Evolutionary conservation across 2,329 filamentous ascomycete species (phyloP), one percentile per base, ranked within the genome.

Genomic region (Phyllosticta citribraziliensis): DNA sequence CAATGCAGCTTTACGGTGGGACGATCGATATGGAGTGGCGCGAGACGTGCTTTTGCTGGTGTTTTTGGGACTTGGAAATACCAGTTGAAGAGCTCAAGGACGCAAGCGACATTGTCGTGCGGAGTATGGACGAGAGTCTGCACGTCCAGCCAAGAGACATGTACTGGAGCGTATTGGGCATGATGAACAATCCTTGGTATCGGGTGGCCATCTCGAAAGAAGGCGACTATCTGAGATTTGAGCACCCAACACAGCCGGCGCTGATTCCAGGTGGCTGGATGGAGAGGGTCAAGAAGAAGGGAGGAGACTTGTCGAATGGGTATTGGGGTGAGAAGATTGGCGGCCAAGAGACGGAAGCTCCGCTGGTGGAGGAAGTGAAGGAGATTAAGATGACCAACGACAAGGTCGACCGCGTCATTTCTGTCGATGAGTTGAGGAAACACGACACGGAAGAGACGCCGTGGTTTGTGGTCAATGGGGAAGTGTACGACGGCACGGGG

Each of bases 101-200:
- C 2, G 82, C 88, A 0, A 82, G 85, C 52, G 90, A 91, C 67
- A 84, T 97, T 47, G 81, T 95, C 69, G 85, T 96, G 5, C 82
- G 92, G 53, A 88, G 87, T 4, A 96, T 96, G 91, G 92, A 97
- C 67, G 92, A 96, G 65, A 83, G 87, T 60, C 87, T 96, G 84
- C 89, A 88, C 73, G 78, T 89, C 0, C 91, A 96, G 71, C 92
- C 92, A 4, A 82, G 89, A 64, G 92, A 97, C 68, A 94, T 96
- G 89, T 96, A 96, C 75, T 97, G 92, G 92, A 91, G 85, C 63
- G 91, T 96, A 2, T 77, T 96, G 50, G 91, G 92, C 0, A 97
- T 97, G 92, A 96, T 97, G 92, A 96, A 96, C 75, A 96, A 96
- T 67, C 89, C 90, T 0, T 97, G 92, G 92, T 97, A 88, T 72